Evolutionary conservation across 805 yeast genomes (phyloP), one percentile per base, ranked within the genome.

Genomic region (Blastobotrys robertii): DNA sequence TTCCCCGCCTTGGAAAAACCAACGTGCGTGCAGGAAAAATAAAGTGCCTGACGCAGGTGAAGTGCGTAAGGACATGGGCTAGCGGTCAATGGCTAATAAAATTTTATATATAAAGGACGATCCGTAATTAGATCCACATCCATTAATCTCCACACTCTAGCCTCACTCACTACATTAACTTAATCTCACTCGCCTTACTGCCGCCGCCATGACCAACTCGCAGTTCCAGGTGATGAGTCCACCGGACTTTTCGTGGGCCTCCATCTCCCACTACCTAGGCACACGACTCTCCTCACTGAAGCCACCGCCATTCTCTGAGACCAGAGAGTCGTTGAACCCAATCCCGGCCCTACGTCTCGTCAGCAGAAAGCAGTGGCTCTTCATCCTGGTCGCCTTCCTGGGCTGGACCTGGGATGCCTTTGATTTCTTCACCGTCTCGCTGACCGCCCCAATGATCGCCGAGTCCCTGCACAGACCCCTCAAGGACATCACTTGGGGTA

Each of bases 331-430:
- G 15, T 46, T 78, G 31, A 83, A 84, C 57, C 94, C 94, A 2
- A 58, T 84, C 47, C 77, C 77, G 1, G 74, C 76, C 22, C 64
- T 81, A 19, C 58, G 59, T 8, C 58, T 59, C 49, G 66, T 82
- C 54, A 68, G 66, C 31, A 58, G 67, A 43, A 66, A 59, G 46
- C 81, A 79, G 53, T 80, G 86, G 84, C 67, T 70, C 46, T 73
- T 72, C 46, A 78, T 80, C 53, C 52, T 68, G 16, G 66, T 77
- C 54, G 85, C 83, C 2, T 74, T 76, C 51, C 57, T 64, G 30
- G 82, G 78, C 30, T 81, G 88, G 87, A 69, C 81, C 2, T 69
- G 79, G 71, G 88, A 80, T 52, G 79, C 85, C 2, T 72, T 81
- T 58, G 87, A 81, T 53, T 81, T 77, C 62, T 81, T 81, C 55